A percentile compares a stretch with the other conserved stretches of the same genome.
Evolutionary conservation across 495 filamentous ascomycete species (phyloP).

Genomic region (Aspergillus sparsus): DNA sequence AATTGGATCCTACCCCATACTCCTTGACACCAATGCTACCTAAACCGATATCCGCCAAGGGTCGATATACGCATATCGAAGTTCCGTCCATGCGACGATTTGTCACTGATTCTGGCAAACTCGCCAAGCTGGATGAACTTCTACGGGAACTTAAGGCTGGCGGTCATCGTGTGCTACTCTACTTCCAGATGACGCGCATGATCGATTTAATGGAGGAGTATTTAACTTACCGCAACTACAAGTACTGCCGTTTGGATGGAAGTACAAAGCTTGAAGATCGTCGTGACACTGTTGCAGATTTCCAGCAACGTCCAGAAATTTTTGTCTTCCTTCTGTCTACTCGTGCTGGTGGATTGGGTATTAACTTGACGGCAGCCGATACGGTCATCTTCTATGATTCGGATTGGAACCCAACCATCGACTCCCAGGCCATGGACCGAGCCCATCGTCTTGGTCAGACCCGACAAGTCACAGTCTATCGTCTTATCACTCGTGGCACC

Average conservation of each 20-base stretch:
- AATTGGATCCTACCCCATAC: constrained; percentile 63
- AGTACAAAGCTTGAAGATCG: constrained; percentile 98
- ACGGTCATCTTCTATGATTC: constrained; percentile 99
- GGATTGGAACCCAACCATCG: constrained; percentile 99
- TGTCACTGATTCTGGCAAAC: constrained; percentile 95
- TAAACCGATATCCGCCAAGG: constrained; percentile 72
- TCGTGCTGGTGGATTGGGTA: constrained; percentile 90
- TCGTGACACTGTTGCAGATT: constrained; percentile 93
- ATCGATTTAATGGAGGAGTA: constrained; percentile 99
- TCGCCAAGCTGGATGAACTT: constrained; percentile 87
- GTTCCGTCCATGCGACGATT: constrained; percentile 99
- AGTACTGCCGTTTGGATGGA: constrained; percentile 94
- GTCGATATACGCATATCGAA: constrained; percentile 82
- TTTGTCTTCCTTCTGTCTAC: constrained; percentile 96
- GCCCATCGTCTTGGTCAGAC: constrained; percentile 98
- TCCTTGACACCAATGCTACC: constrained; percentile 68
- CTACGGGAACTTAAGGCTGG: constrained; percentile 85
- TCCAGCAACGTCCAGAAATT: constrained; percentile 88
- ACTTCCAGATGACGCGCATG: constrained; percentile 99
- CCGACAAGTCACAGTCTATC: constrained; percentile 93
- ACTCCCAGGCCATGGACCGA: constrained; percentile 98
- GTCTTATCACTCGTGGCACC: constrained; percentile 93
- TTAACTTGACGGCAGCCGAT: constrained; percentile 95
- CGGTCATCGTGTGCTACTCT: constrained; percentile 93
- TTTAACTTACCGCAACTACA: constrained; percentile 96